These are phyloP conservation scores for Pleurotus citrinopileatus DNA, from an alignment of 768 basidiomycete genomes.

Conservation along the genomic window DNA sequence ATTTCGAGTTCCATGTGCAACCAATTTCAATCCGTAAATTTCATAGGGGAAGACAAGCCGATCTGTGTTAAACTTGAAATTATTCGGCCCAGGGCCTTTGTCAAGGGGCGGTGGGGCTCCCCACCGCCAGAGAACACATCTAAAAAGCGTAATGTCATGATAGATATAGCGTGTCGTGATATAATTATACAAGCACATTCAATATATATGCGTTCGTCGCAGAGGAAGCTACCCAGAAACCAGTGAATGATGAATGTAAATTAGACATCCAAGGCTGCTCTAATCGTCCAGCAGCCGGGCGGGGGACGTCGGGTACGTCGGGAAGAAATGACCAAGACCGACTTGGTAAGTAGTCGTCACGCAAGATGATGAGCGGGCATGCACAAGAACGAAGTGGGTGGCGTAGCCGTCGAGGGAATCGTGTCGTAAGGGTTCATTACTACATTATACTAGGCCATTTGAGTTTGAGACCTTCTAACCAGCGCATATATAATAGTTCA, in stretches of 20 bases:
- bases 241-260: constrained; percentile 12
- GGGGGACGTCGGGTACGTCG: too few species aligned
- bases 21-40: too few species aligned
- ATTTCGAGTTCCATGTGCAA: too few species aligned
- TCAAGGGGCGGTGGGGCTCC: too few species aligned
- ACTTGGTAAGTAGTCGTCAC: not conserved
- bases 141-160: not conserved
- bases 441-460: constrained; percentile 81
- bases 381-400: constrained; percentile 1
- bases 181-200: not conserved
- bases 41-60: too few species aligned
- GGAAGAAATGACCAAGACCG: too few species aligned
- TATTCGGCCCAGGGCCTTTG: too few species aligned
- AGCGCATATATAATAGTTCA: constrained; percentile 94
- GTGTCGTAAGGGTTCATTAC: constrained; percentile 13
- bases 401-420: constrained; percentile 3
- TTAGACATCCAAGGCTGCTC: too few species aligned
- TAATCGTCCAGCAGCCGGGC: too few species aligned
- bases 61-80: too few species aligned
- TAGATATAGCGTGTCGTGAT: not conserved
- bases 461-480: constrained; percentile 88
- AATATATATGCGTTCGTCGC: not conserved
- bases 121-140: too few species aligned
- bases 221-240: not conserved
- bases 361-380: not conserved